Percentiles rank a stretch among this genome's conserved stretches.
Evolutionary conservation across 2,329 filamentous ascomycete species (phyloP).

Genomic region (Colletotrichum nymphaeae): DNA sequence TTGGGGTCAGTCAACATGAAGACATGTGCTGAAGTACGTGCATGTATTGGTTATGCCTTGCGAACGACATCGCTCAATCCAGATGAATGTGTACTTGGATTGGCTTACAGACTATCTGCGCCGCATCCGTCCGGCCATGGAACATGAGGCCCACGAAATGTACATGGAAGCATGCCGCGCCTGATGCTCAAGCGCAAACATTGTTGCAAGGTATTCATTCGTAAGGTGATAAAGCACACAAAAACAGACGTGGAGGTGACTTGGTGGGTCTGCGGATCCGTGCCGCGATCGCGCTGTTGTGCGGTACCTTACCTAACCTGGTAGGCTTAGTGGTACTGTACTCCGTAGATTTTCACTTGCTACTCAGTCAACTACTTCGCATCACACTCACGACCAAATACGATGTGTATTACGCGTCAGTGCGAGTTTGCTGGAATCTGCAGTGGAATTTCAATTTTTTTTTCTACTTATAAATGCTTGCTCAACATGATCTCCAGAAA

Average conservation of each 20-base stretch:
- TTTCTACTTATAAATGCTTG: too few relatives aligned
- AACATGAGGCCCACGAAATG: background rate
- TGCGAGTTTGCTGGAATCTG: too few relatives aligned
- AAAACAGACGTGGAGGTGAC: background rate
- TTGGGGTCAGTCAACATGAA: background rate
- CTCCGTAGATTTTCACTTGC: background rate
- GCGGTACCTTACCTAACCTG: background rate
- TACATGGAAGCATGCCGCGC: background rate
- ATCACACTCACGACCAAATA: background rate
- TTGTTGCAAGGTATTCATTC: too few relatives aligned
- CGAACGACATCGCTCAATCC: background rate
- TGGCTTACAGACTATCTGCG: background rate
- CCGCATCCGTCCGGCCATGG: background rate
- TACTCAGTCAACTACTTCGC: background rate
- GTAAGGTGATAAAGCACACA: too few relatives aligned
- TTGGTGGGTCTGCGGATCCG: constrained; percentile 1
- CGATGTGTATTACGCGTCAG: background rate
- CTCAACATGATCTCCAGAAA: too few relatives aligned
- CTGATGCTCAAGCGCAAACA: too few relatives aligned
- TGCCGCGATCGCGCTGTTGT: constrained; percentile 29
- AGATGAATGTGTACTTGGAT: background rate
- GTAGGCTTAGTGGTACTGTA: background rate
- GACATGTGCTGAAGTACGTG: background rate
- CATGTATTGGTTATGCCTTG: background rate
- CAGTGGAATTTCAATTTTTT: too few relatives aligned